phyloP scores from a whole-genome alignment of 768 basidiomycete genomes.

The Lactarius akahatsu region DNA sequence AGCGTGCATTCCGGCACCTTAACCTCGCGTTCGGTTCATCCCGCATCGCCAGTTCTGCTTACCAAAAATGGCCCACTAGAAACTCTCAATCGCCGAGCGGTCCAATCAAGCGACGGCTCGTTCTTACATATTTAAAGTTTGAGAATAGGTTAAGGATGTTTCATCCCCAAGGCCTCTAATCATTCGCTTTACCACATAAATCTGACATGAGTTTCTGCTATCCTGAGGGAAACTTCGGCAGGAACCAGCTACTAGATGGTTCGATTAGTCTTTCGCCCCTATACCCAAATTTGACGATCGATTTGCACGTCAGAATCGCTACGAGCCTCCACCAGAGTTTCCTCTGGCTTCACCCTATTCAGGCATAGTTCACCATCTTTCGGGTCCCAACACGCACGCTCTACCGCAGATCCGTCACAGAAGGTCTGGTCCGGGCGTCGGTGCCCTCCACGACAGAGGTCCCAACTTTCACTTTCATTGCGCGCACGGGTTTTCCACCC shows the following conservation, averaged over 20 bases:
- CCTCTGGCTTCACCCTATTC: constrained; percentile 92
- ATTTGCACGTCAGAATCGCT: constrained; percentile 97
- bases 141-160: constrained; percentile 86
- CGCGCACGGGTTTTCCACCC: no score
- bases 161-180: constrained; percentile 89
- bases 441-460: constrained; percentile 65
- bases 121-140: constrained; percentile 68
- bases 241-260: constrained; percentile 93
- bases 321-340: constrained; percentile 95
- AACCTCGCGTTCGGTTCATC: constrained; percentile 72
- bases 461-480: no score
- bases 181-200: constrained; percentile 78
- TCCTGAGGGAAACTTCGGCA: constrained; percentile 85
- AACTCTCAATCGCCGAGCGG: constrained; percentile 58
- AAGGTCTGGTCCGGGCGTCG: constrained; percentile 74
- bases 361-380: constrained; percentile 91
- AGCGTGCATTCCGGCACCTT: constrained; percentile 45
- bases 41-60: constrained; percentile 71
- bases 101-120: constrained; percentile 51
- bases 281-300: constrained; percentile 94
- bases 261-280: constrained; percentile 96
- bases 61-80: constrained; percentile 75
- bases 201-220: constrained; percentile 61
- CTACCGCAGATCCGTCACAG: constrained; percentile 73
- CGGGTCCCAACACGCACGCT: constrained; percentile 85